A percentile compares a stretch with the other conserved stretches of the same genome.
These are phyloP conservation scores for Lactifluus rugatus DNA, from an alignment of 768 basidiomycete species.

Conservation along the genomic window DNA sequence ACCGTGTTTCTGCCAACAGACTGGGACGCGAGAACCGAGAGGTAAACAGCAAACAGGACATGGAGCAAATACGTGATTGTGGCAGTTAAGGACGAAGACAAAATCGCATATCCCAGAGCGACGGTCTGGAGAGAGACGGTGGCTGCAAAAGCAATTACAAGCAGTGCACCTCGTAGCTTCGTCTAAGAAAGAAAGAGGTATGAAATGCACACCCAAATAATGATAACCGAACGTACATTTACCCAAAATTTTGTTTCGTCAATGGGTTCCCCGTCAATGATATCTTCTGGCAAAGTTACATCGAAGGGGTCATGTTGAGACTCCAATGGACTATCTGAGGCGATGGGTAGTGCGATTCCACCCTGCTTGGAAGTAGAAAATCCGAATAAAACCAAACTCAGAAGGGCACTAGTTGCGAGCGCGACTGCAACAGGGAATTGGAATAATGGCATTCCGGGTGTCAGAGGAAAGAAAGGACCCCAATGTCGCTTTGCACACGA, in stretches of 20 bases:
- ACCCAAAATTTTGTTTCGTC: constrained; percentile 52
- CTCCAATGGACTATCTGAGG: constrained; percentile 22
- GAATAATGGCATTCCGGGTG: constrained; percentile 44
- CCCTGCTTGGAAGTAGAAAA: constrained; percentile 35
- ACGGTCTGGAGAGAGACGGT: constrained; percentile 44
- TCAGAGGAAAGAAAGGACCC: not conserved
- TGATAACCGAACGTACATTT: constrained; percentile 30
- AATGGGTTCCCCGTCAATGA: constrained; percentile 56
- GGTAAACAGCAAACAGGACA: constrained; percentile 48
- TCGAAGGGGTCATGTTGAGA: constrained; percentile 48
- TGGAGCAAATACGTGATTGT: constrained; percentile 37
- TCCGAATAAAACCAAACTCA: constrained; percentile 37
- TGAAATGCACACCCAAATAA: not conserved
- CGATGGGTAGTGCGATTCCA: constrained; percentile 41
- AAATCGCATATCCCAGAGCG: constrained; percentile 45
- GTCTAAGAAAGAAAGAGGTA: not conserved
- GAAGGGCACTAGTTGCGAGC: constrained; percentile 35
- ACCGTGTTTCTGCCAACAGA: constrained; percentile 41
- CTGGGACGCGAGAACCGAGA: constrained; percentile 40
- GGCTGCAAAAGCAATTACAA: constrained; percentile 37
- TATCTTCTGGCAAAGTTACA: constrained; percentile 63
- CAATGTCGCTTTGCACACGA: not conserved
- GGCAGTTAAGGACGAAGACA: constrained; percentile 23
- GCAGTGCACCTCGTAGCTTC: constrained; percentile 3
- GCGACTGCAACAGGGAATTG: constrained; percentile 45